Percentiles rank a stretch among this genome's conserved stretches.
Evolutionary conservation across 495 filamentous ascomycete genomes (phyloP).

Genomic region (Xylaria nigripes): DNA sequence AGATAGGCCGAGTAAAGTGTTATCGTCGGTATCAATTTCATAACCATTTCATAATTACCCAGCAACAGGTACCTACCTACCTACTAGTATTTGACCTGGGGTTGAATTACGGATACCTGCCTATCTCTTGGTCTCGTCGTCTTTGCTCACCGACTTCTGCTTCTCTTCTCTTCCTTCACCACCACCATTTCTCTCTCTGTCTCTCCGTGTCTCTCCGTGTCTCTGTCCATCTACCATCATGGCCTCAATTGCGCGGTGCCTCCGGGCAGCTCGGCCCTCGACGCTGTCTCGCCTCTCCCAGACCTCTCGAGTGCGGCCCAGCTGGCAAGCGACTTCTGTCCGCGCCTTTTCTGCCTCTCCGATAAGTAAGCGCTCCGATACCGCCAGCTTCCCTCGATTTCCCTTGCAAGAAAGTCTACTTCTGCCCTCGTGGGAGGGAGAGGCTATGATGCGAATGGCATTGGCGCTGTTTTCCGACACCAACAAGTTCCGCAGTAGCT

Average conservation of each 20-base stretch:
- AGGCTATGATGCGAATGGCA: background rate
- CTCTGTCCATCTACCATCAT: conserved; percentile 19
- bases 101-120: background rate
- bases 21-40: background rate
- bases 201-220: background rate
- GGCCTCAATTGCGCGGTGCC: conserved; percentile 44
- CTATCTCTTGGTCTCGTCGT: background rate
- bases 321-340: conserved; percentile 21
- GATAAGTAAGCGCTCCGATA: conserved; percentile 35
- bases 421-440: background rate
- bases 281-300: conserved; percentile 30
- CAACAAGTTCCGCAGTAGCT: background rate
- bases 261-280: conserved; percentile 36
- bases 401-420: background rate
- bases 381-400: conserved; percentile 9
- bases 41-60: no score
- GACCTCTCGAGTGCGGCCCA: conserved; percentile 23
- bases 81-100: no score
- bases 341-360: conserved; percentile 38
- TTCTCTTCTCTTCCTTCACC: background rate
- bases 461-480: no score
- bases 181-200: background rate
- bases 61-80: no score
- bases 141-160: conserved; percentile 13
- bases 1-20: background rate